A percentile compares a stretch with the other conserved stretches of the same genome.
phyloP scores from a whole-genome alignment of 441 rosid genomes.

The Euphorbia schlechtendalii region DNA sequence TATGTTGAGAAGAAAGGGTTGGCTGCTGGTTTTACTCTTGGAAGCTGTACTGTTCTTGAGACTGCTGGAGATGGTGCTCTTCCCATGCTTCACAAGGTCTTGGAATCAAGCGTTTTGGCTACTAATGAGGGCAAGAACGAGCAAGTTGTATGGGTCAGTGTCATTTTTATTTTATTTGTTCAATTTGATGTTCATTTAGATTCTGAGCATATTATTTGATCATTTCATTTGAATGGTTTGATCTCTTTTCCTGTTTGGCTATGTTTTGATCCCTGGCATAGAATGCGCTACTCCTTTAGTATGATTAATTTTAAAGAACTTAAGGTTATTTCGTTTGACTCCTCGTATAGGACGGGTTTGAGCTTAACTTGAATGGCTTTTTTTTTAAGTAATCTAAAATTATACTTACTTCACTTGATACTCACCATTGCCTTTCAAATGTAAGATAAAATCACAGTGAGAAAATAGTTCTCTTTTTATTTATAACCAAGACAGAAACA shows the following conservation, averaged over 20 bases:
- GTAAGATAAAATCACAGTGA: not conserved
- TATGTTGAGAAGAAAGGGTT: slow-evolving; percentile 45
- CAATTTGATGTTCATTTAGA: slow-evolving; percentile 5
- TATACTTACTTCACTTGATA: too few relatives aligned
- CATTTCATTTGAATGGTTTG: not conserved
- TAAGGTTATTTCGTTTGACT: not conserved
- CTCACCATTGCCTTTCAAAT: not conserved
- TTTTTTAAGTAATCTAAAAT: too few relatives aligned
- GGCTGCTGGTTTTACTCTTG: slow-evolving; percentile 55
- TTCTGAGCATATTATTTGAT: not conserved
- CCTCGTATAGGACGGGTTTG: not conserved
- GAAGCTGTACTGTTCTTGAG: slow-evolving; percentile 67
- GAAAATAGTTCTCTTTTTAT: slow-evolving; percentile 2
- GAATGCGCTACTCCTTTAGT: not conserved
- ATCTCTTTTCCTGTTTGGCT: not conserved
- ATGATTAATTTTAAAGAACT: not conserved
- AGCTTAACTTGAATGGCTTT: not conserved
- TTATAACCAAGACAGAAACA: not conserved
- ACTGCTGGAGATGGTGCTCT: slow-evolving; percentile 78
- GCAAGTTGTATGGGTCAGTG: slow-evolving; percentile 70
- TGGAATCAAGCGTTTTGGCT: slow-evolving; percentile 39
- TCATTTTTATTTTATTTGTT: slow-evolving; percentile 16
- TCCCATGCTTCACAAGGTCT: slow-evolving; percentile 39
- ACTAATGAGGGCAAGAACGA: slow-evolving; percentile 33
- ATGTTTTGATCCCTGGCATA: slow-evolving; percentile 2